phyloP scores from a whole-genome alignment of 495 filamentous ascomycete genomes.

The Penicilliopsis zonata region DNA sequence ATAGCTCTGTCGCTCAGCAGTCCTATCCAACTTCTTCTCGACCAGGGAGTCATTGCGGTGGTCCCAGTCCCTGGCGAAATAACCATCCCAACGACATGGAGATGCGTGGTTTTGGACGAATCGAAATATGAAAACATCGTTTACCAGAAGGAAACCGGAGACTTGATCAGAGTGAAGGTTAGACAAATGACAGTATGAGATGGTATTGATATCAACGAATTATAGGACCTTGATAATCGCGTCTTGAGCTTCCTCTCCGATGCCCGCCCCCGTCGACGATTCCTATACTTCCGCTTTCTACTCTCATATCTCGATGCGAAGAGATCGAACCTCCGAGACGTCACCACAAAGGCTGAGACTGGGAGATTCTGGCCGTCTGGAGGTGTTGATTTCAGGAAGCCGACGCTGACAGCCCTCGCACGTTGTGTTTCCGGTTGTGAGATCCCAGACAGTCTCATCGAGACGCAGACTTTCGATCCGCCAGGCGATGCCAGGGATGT shows the following conservation, averaged over 20 bases:
- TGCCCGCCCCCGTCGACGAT: constrained; percentile 7
- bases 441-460: constrained; percentile 56
- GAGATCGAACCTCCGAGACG: background rate
- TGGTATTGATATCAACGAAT: background rate
- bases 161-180: background rate
- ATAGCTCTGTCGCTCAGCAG: background rate
- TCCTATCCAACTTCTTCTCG: background rate
- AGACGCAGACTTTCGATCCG: constrained; percentile 73
- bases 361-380: constrained; percentile 8
- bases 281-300: constrained; percentile 11
- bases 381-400: constrained; percentile 7
- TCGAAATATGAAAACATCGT: constrained; percentile 3
- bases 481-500: background rate
- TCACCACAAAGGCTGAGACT: constrained; percentile 4
- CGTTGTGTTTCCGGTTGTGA: constrained; percentile 9
- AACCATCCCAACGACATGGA: constrained; percentile 3
- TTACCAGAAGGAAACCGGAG: background rate
- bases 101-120: constrained; percentile 6
- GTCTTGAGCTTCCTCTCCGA: constrained; percentile 6
- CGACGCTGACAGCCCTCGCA: constrained; percentile 8
- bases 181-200: background rate
- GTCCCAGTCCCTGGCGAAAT: constrained; percentile 3
- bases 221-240: constrained; percentile 5
- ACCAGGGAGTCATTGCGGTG: constrained; percentile 3
- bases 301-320: constrained; percentile 7